Base-by-base conservation (phyloP, 2,329 filamentous ascomycete genomes). In the Cladophialophora carrionii region DNA sequence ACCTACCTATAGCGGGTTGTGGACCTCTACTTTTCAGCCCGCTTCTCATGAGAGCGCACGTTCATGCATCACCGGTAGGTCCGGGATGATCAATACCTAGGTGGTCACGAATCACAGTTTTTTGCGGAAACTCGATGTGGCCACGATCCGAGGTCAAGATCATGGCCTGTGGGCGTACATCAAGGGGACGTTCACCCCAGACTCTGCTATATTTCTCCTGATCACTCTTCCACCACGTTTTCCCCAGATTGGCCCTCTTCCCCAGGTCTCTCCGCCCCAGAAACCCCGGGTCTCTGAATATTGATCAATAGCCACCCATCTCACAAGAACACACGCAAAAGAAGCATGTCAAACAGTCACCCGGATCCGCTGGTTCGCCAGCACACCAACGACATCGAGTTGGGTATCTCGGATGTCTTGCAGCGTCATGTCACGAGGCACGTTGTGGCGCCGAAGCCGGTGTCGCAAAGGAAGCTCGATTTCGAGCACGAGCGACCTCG, bases 401-500 rank as follows among this genome's bases (percentile, higher is more conserved):
- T 85, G 20, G 84, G 84, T 64, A 78, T 83, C 1, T 84, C 83
- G 2, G 83, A 86, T 62, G 83, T 81, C 3, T 73, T 85, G 12
- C 78, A 84, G 71, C 75, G 78, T 54, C 83, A 86, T 71, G 75
- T 81, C 54, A 76, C 78, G 7, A 77, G 83, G 22, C 77, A 84
- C 72, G 82, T 85, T 20, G 79, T 85, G 9, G 72, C 79, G 24
- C 69, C 79, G 3, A 82, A 81, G 67, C 80, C 83, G 9, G 79
- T 87, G 8, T 82, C 83, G 3, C 80, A 85, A 70, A 77, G 81
- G 17, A 84, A 80, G 68, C 80, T 87, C 57, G 77, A 83, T 70
- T 85, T 85, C 65, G 84, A 87, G 73, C 79, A 82, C 67, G 64
- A 74, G 2, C 77, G 84, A 56, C 84, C 84, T 10, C 76, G 82